Evolutionary conservation across 208 protist species (phyloP).

Genomic region (Naegleria fowleri): DNA sequence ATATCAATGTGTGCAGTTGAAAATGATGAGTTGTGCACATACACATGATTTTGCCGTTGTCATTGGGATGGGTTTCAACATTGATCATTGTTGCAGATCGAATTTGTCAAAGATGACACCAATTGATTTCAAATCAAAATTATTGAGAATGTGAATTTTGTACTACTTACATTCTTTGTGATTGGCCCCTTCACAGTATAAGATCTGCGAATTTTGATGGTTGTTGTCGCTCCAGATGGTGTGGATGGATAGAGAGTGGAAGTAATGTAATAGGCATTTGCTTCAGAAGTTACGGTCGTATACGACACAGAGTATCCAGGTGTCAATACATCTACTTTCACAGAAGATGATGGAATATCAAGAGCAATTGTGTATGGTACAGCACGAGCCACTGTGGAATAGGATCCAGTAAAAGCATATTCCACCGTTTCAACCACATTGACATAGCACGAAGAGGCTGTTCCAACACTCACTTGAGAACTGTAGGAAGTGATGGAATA

Average conservation of each 20-base stretch:
- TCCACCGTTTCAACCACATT: neutral
- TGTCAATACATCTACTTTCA: neutral
- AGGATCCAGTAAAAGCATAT: neutral
- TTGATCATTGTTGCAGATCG: too few species aligned
- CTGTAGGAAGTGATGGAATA: neutral
- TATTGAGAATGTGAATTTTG: neutral
- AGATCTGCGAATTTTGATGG: neutral
- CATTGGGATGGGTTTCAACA: too few species aligned
- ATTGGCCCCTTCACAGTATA: neutral
- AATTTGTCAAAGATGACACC: neutral
- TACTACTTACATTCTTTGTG: neutral
- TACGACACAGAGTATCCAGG: neutral
- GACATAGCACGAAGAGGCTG: neutral
- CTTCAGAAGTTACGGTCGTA: neutral
- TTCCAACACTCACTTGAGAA: neutral
- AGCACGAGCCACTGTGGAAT: neutral
- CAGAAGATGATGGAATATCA: neutral
- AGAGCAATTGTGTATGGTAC: neutral
- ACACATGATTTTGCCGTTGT: too few species aligned
- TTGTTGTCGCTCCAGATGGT: neutral
- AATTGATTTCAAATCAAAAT: too few species aligned
- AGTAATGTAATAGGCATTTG: neutral
- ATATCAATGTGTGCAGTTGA: too few species aligned
- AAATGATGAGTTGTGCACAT: too few species aligned
- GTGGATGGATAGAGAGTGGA: neutral